Evolutionary conservation across 768 basidiomycete genomes (phyloP), one percentile per base, ranked within the genome.

Genomic region (Tylopilus sp.): DNA sequence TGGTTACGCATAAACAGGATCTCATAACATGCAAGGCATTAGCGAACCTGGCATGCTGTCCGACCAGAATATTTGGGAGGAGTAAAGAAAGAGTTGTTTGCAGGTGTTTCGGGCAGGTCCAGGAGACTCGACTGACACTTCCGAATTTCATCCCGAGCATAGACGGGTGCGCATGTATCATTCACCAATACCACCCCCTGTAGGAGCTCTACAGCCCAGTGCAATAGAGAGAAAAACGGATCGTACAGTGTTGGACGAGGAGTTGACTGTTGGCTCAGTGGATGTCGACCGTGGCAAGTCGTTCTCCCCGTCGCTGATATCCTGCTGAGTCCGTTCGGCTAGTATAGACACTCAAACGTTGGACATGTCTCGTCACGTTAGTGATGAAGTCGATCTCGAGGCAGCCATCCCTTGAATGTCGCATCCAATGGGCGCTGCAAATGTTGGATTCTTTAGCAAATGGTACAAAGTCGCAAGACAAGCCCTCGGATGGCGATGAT

Each of bases 381-480:
- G 45, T 3, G 72, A 79, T 34, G 78, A 80, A 52, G 50, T 80
- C 2, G 68, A 73, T 56, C 60, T 78, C 33, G 78, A 80, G 53
- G 69, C 80, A 19, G 63, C 72, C 19, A 58, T 80, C 76, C 12
- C 64, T 77, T 3, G 67, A 76, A 51, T 73, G 77, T 21, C 72
- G 79, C 24, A 68, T 80, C 16, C 71, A 73, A 37, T 79, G 78
- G 78, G 76, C 76, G 5, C 59, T 74, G 30, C 60, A 72, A n/a
- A 59, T 78, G 54, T 65, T 74, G 56, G 64, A 73, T 13, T 63
- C 73, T 14, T 56, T 77, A 17, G 45, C 66, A 28, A 63, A 53
- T 7, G 55, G 44, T 30, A 44, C 47, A 16, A 44, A 59, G 22
- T 45, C 57, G 56, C 54, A 57, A 25, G 57, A 55, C 24, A 60